Conservation (phyloP, 345 rosid genomes). For the Acer campestre region DNA sequence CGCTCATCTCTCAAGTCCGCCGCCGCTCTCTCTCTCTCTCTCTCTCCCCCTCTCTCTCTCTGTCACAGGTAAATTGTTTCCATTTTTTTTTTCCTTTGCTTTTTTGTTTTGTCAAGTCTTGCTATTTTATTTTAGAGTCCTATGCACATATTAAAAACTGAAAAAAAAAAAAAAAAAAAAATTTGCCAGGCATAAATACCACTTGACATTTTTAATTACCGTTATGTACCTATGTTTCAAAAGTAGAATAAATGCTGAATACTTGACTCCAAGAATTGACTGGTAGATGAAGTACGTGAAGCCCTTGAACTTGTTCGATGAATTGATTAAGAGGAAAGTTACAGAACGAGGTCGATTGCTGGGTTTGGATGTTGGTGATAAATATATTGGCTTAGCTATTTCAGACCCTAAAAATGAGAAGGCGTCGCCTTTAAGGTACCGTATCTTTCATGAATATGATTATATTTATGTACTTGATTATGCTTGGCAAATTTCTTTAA, state of each 20-base stretch:
- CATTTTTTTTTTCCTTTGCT: no score
- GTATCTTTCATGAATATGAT: neutral
- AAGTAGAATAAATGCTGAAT: neutral
- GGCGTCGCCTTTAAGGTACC: conserved; percentile 74
- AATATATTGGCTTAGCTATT: conserved; percentile 80
- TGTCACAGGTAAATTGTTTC: no score
- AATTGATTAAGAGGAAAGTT: conserved; percentile 42
- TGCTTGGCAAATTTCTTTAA: neutral
- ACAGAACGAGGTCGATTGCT: conserved; percentile 49
- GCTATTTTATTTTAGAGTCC: no score
- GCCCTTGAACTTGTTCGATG: conserved; percentile 54
- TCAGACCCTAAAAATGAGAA: conserved; percentile 55
- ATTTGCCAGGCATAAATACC: no score
- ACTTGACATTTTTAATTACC: no score
- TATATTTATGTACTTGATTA: neutral
- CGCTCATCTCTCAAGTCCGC: no score
- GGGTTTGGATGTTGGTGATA: conserved; percentile 88
- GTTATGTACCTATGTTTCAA: neutral
- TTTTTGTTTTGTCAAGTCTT: no score
- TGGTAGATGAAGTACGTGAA: conserved; percentile 71
- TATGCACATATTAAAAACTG: no score
- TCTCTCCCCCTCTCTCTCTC: no score
- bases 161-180: no score
- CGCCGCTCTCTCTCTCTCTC: no score
- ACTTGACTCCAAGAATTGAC: neutral